phyloP scores from a whole-genome alignment of 352 stramenopile genomes.

The Globisporangium nagaii region DNA sequence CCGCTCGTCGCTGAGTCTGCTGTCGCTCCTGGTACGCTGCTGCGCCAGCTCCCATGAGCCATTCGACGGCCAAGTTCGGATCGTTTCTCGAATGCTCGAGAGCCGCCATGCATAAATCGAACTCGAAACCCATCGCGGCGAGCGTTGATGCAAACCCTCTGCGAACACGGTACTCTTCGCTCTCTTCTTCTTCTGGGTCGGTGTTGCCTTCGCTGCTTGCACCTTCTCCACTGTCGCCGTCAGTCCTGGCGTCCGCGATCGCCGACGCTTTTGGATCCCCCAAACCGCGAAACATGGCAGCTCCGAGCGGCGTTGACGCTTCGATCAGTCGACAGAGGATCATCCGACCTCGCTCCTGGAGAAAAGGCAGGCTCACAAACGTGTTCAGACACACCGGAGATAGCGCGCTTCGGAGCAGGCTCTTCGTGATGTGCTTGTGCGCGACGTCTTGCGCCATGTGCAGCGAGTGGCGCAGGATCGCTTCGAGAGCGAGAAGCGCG shows the following conservation, averaged over 20 bases:
- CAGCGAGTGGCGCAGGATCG: conserved; percentile 57
- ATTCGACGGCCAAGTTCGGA: conserved; percentile 80
- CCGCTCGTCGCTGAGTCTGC: conserved; percentile 45
- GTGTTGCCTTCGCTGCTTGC: conserved; percentile 25
- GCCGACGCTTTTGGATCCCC: conserved; percentile 42
- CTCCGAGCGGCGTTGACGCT: conserved; percentile 67
- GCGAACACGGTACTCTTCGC: conserved; percentile 59
- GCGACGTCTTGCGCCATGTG: conserved; percentile 31
- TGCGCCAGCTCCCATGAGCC: conserved; percentile 77
- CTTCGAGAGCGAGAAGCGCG: conserved; percentile 70
- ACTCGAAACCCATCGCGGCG: conserved; percentile 85
- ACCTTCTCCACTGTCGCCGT: background rate
- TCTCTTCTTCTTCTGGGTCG: conserved; percentile 70
- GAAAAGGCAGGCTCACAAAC: conserved; percentile 67
- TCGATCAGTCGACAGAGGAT: conserved; percentile 83
- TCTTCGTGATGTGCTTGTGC: conserved; percentile 36
- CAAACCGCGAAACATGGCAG: conserved; percentile 73
- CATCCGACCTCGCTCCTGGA: conserved; percentile 81
- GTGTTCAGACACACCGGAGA: conserved; percentile 56
- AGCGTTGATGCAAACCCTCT: conserved; percentile 77
- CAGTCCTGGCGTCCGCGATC: background rate
- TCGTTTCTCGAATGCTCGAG: conserved; percentile 79
- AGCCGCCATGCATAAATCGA: conserved; percentile 82
- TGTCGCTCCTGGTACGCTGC: conserved; percentile 70
- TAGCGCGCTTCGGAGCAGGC: conserved; percentile 53